A percentile compares a stretch with the other conserved stretches of the same genome.
Conservation (phyloP, 495 filamentous ascomycete genomes). For the Penicillium canescens region DNA sequence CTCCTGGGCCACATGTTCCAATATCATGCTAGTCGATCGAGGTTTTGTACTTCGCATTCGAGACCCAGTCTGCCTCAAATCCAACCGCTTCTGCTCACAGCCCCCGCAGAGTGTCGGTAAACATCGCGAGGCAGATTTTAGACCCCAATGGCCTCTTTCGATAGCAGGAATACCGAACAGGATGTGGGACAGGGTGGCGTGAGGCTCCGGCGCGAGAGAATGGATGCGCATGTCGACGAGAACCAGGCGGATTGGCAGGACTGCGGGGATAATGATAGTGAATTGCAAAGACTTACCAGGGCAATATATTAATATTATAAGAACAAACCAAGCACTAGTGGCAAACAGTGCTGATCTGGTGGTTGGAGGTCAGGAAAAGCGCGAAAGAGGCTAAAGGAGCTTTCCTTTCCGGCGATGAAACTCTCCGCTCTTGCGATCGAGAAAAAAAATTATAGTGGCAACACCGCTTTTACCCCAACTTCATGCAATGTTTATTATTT, state of each 20-base stretch:
- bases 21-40: not conserved
- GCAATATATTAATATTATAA: slow-evolving; percentile 5
- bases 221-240: slow-evolving; percentile 19
- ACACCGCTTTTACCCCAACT: slow-evolving; percentile 18
- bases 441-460: slow-evolving; percentile 34
- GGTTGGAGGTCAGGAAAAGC: slow-evolving; percentile 19
- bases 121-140: not conserved
- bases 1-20: not conserved
- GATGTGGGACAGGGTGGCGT: slow-evolving; percentile 5
- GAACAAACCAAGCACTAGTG: slow-evolving; percentile 5
- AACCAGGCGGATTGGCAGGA: slow-evolving; percentile 14
- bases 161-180: not conserved
- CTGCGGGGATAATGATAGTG: slow-evolving; percentile 16
- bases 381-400: slow-evolving; percentile 34
- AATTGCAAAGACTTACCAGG: slow-evolving; percentile 23
- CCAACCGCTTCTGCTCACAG: slow-evolving; percentile 2
- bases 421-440: slow-evolving; percentile 25
- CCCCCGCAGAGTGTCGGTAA: not conserved
- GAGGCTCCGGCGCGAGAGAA: slow-evolving; percentile 14
- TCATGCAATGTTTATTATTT: not conserved
- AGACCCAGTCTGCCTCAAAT: slow-evolving; percentile 3
- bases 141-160: not conserved
- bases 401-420: slow-evolving; percentile 37
- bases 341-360: slow-evolving; percentile 15
- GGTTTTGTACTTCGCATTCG: slow-evolving; percentile 11